phyloP scores from a whole-genome alignment of 495 filamentous ascomycete genomes.

The Aspergillus funiculosus region DNA sequence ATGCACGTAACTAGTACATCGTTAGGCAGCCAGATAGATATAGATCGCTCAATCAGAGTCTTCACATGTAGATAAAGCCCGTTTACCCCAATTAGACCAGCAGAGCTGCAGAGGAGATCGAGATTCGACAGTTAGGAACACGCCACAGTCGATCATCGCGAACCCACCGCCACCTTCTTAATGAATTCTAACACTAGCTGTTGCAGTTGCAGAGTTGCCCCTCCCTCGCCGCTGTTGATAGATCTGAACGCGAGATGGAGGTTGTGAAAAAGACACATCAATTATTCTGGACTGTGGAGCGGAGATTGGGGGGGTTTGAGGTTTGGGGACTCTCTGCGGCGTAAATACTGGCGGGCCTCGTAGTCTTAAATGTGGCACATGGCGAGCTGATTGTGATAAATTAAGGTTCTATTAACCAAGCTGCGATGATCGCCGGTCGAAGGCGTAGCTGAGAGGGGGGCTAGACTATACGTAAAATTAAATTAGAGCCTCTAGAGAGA shows the following conservation, averaged over 20 bases:
- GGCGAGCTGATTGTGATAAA: slow-evolving; percentile 10
- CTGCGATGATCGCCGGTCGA: slow-evolving; percentile 5
- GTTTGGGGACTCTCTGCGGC: too few relatives aligned
- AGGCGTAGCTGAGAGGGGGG: slow-evolving; percentile 14
- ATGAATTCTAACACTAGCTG: too few relatives aligned
- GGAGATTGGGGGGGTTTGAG: neutral
- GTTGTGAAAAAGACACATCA: too few relatives aligned
- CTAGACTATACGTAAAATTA: neutral
- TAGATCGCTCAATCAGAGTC: neutral
- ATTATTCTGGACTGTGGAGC: too few relatives aligned
- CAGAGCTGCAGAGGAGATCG: too few relatives aligned
- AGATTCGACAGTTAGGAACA: too few relatives aligned
- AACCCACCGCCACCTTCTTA: too few relatives aligned
- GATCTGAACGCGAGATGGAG: too few relatives aligned
- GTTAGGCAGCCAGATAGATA: slow-evolving; percentile 5
- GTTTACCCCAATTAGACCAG: neutral
- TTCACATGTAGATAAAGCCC: neutral
- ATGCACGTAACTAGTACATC: too few relatives aligned
- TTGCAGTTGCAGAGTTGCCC: too few relatives aligned
- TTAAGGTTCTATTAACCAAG: slow-evolving; percentile 3
- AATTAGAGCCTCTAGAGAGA: too few relatives aligned
- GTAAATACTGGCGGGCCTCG: slow-evolving; percentile 2
- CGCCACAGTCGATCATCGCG: slow-evolving; percentile 8
- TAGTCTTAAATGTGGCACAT: neutral
- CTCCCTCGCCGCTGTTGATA: too few relatives aligned